A percentile compares a stretch with the other conserved stretches of the same genome.
Evolutionary conservation across 495 filamentous ascomycete genomes (phyloP).

Genomic region (Aspergillus leporis): DNA sequence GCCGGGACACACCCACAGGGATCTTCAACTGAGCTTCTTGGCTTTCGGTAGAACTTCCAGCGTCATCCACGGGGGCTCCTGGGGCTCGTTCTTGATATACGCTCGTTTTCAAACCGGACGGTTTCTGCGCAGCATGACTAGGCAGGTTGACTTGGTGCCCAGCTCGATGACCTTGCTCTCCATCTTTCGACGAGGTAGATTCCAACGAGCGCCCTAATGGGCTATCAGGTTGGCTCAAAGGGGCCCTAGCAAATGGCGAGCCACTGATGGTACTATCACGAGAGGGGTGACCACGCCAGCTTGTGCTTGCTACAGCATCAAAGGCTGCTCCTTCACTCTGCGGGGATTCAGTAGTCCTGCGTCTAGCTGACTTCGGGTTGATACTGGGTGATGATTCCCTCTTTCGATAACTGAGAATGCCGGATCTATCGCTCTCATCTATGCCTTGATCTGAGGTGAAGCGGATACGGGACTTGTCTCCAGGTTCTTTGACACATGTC

Average conservation of each 20-base stretch:
- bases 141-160: conserved; percentile 22
- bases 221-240: conserved; percentile 31
- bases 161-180: conserved; percentile 27
- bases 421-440: conserved; percentile 9
- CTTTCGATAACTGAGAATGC: conserved; percentile 20
- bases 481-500: conserved; percentile 5
- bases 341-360: conserved; percentile 21
- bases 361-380: conserved; percentile 19
- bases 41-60: conserved; percentile 12
- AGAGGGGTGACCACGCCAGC: conserved; percentile 30
- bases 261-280: conserved; percentile 44
- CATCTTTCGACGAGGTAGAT: conserved; percentile 30
- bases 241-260: conserved; percentile 42
- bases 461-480: conserved; percentile 13
- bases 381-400: conserved; percentile 29
- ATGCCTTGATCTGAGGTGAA: conserved; percentile 17
- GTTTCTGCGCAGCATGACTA: conserved; percentile 24
- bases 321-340: conserved; percentile 21
- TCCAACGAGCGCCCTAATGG: conserved; percentile 38
- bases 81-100: conserved; percentile 25
- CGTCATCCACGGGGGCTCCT: conserved; percentile 18
- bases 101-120: conserved; percentile 34
- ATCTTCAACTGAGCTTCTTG: conserved; percentile 40
- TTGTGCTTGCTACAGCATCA: conserved; percentile 21
- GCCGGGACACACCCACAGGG: conserved; percentile 73